Base-by-base conservation (phyloP, 768 basidiomycete species). In the Boletellus sp. region DNA sequence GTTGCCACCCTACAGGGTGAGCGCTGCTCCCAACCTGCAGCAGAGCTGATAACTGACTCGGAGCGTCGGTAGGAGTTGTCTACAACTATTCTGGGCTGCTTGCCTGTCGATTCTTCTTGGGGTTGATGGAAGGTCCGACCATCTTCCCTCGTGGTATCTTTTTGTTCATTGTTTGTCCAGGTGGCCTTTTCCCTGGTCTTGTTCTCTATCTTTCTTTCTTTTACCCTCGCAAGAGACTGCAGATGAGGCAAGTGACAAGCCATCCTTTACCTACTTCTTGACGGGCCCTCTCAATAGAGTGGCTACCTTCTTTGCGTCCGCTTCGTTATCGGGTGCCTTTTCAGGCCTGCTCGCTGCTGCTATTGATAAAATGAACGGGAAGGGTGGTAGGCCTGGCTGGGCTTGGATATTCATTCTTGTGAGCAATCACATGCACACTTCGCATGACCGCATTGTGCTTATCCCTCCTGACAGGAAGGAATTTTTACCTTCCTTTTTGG, bases 401-500 rank as follows among this genome's bases (percentile, higher is more conserved):
- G 68, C 74, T 42, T 83, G 78, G 80, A 72, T 80, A 52, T 78
- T 79, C 54, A 75, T 78, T 37, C 48, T 77, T 19, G 76, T 76
- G 64, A 10, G 65, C 56, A 13, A 20, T n/a, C 26, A 5, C n/a
- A n/a, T n/a, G n/a, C n/a, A n/a, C 36, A 13, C 47, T 23, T n/a
- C 4, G 12, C 31, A 19, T 42, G 33, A n/a, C 4, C n/a, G 4
- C 8, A 10, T 39, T 24, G 9, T 12, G 24, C 42, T 51, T 20
- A 50, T 19, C 13, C 16, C 26, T 41, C 7, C 8, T 33, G 37
- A 11, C 28, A 67, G 62, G 78, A 86, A 64, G 85, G 85, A 1
- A 65, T 78, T 6, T 79, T 87, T 65, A 85, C 84, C 1, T 66
- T 79, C 43, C 43, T 77, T 5, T 78, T 83, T 54, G 85, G 84